These are phyloP conservation scores for Fomitopsis pulvina DNA, from an alignment of 768 basidiomycete species.

Conservation along the genomic window DNA sequence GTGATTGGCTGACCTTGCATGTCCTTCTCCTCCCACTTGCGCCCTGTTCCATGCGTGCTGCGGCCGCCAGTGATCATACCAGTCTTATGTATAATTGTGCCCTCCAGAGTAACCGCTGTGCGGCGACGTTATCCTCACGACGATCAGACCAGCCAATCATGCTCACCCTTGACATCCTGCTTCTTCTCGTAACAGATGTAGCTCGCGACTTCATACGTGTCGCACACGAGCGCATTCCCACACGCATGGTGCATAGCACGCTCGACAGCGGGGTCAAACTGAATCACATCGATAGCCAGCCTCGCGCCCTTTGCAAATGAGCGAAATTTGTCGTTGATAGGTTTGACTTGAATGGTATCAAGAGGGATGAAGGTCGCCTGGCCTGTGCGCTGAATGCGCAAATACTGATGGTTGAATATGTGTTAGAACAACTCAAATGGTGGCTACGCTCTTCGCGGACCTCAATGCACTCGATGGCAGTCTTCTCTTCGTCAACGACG, in stretches of 20 bases:
- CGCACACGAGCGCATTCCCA: constrained; percentile 91
- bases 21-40: constrained; percentile 95
- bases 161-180: constrained; percentile 91
- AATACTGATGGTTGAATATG: constrained; percentile 47
- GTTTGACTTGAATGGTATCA: constrained; percentile 94
- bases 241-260: constrained; percentile 96
- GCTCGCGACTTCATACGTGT: constrained; percentile 88
- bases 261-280: constrained; percentile 71
- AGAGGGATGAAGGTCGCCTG: constrained; percentile 98
- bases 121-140: no score
- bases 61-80: constrained; percentile 95
- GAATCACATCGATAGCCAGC: constrained; percentile 54
- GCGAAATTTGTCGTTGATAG: constrained; percentile 91
- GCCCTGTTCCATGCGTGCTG: constrained; percentile 64
- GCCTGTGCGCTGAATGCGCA: constrained; percentile 91
- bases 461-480: constrained; percentile 96
- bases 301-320: constrained; percentile 76
- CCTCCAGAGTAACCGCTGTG: constrained; percentile 93
- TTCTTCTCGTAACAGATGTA: constrained; percentile 91
- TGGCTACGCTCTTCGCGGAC: constrained; percentile 28
- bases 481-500: constrained; percentile 95
- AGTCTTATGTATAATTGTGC: constrained; percentile 95
- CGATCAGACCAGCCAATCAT: no score
- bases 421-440: not conserved
- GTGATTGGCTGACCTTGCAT: constrained; percentile 59